These are phyloP conservation scores for Trichophaea hybrida DNA, from an alignment of 2,329 filamentous ascomycete genomes.

Conservation along the genomic window DNA sequence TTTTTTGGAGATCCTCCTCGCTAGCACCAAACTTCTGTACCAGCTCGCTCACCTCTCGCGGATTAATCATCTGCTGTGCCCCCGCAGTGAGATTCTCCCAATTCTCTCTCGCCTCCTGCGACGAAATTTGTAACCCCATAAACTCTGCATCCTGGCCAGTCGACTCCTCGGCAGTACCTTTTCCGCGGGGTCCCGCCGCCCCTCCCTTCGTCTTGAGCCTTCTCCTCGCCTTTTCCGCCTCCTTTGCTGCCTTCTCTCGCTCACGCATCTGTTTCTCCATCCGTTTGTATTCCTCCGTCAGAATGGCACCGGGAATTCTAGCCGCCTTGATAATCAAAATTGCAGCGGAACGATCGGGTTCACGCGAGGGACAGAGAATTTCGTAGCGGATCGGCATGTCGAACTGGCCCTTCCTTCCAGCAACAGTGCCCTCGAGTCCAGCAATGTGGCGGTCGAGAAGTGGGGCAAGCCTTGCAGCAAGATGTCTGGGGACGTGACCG, in stretches of 20 bases:
- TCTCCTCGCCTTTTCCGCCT: slow-evolving; percentile 29
- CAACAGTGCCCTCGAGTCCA: slow-evolving; percentile 53
- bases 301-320: slow-evolving; percentile 41
- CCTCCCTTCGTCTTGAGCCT: slow-evolving; percentile 12
- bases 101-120: not conserved
- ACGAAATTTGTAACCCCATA: too few species aligned
- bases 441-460: slow-evolving; percentile 53
- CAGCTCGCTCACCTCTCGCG: slow-evolving; percentile 42
- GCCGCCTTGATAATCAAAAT: slow-evolving; percentile 49
- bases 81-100: slow-evolving; percentile 40
- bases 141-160: not conserved
- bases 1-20: slow-evolving; percentile 53
- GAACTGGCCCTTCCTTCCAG: slow-evolving; percentile 49
- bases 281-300: slow-evolving; percentile 40
- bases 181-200: slow-evolving; percentile 11
- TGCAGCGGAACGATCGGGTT: slow-evolving; percentile 40
- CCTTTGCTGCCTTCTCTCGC: slow-evolving; percentile 39
- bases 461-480: slow-evolving; percentile 57
- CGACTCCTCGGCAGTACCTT: not conserved
- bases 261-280: slow-evolving; percentile 38
- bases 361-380: slow-evolving; percentile 53
- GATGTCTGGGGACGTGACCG: slow-evolving; percentile 55
- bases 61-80: slow-evolving; percentile 44
- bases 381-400: slow-evolving; percentile 59
- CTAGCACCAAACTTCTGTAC: slow-evolving; percentile 56